A percentile compares a stretch with the other conserved stretches of the same genome.
phyloP scores from a whole-genome alignment of 352 stramenopile genomes.

The Globisporangium spiculum region DNA sequence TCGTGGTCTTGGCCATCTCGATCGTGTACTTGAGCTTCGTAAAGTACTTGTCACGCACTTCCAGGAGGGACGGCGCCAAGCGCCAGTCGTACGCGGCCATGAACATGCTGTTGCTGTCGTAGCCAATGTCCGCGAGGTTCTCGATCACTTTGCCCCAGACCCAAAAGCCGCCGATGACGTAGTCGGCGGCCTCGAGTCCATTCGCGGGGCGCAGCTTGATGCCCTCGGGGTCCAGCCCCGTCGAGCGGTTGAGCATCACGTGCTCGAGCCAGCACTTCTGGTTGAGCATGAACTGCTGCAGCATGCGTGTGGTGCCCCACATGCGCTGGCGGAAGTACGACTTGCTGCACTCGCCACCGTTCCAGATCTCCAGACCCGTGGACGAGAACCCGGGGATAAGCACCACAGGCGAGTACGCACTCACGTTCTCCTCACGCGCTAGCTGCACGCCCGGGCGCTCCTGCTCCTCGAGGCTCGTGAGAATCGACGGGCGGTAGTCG shows the following conservation, averaged over 20 bases:
- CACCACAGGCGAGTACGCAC: constrained; percentile 76
- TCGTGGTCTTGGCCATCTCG: constrained; percentile 81
- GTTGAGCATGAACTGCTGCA: constrained; percentile 87
- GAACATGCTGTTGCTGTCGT: constrained; percentile 90
- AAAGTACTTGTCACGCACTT: constrained; percentile 86
- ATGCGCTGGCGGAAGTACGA: constrained; percentile 91
- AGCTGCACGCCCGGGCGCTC: constrained; percentile 51
- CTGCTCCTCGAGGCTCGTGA: constrained; percentile 22
- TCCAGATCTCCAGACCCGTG: constrained; percentile 94
- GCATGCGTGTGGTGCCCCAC: constrained; percentile 90
- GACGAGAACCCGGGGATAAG: constrained; percentile 94
- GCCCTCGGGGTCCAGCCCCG: constrained; percentile 86
- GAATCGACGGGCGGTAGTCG: constrained; percentile 49
- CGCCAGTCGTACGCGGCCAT: constrained; percentile 89
- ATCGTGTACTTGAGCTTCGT: constrained; percentile 93
- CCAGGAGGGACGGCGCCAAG: constrained; percentile 64
- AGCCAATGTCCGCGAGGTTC: constrained; percentile 90
- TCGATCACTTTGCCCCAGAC: constrained; percentile 93
- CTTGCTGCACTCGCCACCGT: constrained; percentile 83
- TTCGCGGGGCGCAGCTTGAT: constrained; percentile 77
- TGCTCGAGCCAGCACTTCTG: constrained; percentile 93
- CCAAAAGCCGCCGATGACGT: constrained; percentile 94
- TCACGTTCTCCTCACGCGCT: constrained; percentile 42
- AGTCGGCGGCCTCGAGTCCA: constrained; percentile 92
- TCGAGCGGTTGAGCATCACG: constrained; percentile 88